Percentiles rank a stretch among this genome's conserved stretches.
phyloP scores from a whole-genome alignment of 2,329 filamentous ascomycete genomes.

The Fusarium incarnatum region DNA sequence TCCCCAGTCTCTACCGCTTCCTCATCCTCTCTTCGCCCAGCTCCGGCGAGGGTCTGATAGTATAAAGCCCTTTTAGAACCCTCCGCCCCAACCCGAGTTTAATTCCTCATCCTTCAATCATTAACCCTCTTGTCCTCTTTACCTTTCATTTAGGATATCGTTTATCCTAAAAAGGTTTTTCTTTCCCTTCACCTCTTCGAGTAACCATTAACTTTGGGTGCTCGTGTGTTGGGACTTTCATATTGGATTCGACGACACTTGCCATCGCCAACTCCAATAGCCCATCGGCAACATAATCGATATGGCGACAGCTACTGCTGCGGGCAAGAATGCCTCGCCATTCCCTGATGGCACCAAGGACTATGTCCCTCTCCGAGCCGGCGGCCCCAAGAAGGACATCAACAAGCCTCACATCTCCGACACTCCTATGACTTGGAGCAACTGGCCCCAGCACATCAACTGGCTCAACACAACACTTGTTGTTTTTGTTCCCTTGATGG shows the following conservation, averaged over 20 bases:
- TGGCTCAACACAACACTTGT: slow-evolving; percentile 91
- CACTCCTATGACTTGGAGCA: slow-evolving; percentile 79
- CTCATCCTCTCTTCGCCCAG: slow-evolving; percentile 34
- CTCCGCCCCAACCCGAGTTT: slow-evolving; percentile 41
- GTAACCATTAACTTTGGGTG: slow-evolving; percentile 35
- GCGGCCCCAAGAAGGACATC: slow-evolving; percentile 36
- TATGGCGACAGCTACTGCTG: slow-evolving; percentile 56
- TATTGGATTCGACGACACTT: slow-evolving; percentile 28
- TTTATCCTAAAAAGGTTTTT: slow-evolving; percentile 30
- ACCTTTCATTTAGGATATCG: slow-evolving; percentile 36
- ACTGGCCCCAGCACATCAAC: slow-evolving; percentile 94
- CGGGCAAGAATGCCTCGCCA: slow-evolving; percentile 53
- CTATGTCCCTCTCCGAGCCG: slow-evolving; percentile 61
- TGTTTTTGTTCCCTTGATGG: slow-evolving; percentile 78
- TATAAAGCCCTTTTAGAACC: slow-evolving; percentile 47
- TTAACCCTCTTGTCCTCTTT: slow-evolving; percentile 8
- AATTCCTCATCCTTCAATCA: slow-evolving; percentile 23
- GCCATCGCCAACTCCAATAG: slow-evolving; percentile 12
- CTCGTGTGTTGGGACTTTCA: slow-evolving; percentile 34
- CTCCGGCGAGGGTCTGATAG: slow-evolving; percentile 41
- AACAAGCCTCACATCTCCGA: slow-evolving; percentile 79
- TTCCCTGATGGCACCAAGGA: slow-evolving; percentile 67
- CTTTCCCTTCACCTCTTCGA: slow-evolving; percentile 28
- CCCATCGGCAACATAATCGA: slow-evolving; percentile 18
- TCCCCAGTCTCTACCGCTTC: slow-evolving; percentile 33